phyloP scores from a whole-genome alignment of 176 grass and related monocot genomes.

The Elymus sibiricus region DNA sequence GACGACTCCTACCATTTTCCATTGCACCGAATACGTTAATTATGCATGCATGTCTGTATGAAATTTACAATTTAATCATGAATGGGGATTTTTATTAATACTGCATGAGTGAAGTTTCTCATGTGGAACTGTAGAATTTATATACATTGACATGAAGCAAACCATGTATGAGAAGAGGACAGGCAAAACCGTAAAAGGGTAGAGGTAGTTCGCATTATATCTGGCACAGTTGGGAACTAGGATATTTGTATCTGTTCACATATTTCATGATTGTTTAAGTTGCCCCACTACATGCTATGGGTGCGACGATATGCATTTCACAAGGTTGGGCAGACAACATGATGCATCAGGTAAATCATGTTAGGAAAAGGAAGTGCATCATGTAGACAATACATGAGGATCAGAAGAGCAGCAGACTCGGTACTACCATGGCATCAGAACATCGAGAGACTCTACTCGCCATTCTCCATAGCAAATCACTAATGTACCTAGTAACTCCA shows the following conservation, averaged over 20 bases:
- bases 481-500: background rate
- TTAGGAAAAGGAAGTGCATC: background rate
- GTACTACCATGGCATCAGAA: background rate
- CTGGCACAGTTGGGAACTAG: background rate
- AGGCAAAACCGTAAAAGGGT: background rate
- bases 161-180: constrained; percentile 1
- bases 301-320: background rate
- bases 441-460: background rate
- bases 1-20: background rate
- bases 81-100: background rate
- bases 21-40: background rate
- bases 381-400: background rate
- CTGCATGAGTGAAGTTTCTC: background rate
- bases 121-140: constrained; percentile 8
- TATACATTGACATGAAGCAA: background rate
- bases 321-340: background rate
- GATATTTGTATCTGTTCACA: constrained; percentile 4
- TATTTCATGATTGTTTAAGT: background rate
- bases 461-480: background rate
- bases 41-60: background rate
- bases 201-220: background rate
- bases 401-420: background rate
- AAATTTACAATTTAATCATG: background rate
- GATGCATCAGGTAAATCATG: background rate
- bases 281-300: background rate